Percentiles rank a stretch among this genome's conserved stretches.
Conservation (phyloP, 108 stramenopile species). For the Nitzschia inconspicua region DNA sequence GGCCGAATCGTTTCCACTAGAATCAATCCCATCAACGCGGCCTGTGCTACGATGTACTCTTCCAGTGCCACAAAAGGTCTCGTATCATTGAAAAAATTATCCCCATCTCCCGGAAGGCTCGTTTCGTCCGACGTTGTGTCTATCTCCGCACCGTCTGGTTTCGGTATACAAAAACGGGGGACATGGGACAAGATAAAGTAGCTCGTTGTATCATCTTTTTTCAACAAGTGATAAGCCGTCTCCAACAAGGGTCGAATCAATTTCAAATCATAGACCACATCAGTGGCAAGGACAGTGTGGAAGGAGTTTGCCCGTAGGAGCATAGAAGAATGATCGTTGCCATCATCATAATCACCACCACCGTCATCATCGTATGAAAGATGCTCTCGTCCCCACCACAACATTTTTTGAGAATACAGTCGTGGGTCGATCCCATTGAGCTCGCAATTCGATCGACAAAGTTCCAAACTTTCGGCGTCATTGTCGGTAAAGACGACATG, state of each 20-base stretch:
- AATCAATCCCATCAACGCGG: neutral
- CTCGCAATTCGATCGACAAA: constrained; percentile 40
- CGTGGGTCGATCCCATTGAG: constrained; percentile 12
- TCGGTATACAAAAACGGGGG: constrained; percentile 45
- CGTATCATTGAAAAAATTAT: neutral
- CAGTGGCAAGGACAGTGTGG: constrained; percentile 49
- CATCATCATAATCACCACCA: neutral
- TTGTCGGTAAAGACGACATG: constrained; percentile 36
- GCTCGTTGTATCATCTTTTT: neutral
- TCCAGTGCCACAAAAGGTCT: neutral
- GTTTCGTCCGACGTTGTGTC: neutral
- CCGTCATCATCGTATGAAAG: neutral
- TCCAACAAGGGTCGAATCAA: constrained; percentile 34
- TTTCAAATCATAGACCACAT: constrained; percentile 58
- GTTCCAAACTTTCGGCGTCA: constrained; percentile 31
- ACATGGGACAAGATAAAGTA: constrained; percentile 48
- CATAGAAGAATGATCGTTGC: neutral
- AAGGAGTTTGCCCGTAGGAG: constrained; percentile 1
- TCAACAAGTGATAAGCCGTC: constrained; percentile 22
- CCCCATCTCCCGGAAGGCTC: neutral
- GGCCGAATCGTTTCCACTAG: constrained; percentile 13
- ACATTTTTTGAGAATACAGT: neutral
- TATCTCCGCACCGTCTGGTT: neutral
- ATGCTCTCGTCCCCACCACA: constrained; percentile 12
- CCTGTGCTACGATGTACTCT: neutral